Evolutionary conservation across 2,329 filamentous ascomycete genomes (phyloP), one percentile per base, ranked within the genome.

Genomic region (Grosmannia serpens): DNA sequence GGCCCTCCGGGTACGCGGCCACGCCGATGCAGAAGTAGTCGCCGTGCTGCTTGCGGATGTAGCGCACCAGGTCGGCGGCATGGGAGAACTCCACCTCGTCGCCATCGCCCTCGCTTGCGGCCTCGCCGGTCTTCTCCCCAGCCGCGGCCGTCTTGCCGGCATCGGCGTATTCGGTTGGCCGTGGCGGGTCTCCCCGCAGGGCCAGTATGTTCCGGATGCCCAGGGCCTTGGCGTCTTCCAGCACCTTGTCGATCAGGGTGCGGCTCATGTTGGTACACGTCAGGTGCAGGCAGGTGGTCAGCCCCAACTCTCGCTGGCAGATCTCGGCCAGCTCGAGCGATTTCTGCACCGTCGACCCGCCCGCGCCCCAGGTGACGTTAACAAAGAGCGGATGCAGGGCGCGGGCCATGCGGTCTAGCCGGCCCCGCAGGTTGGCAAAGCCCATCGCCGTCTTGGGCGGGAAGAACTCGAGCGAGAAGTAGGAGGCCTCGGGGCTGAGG

Each of bases 381-480:
- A 99, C 89, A 69, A 99, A 99, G 52, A 97, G 81, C 50, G 94
- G 94, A 17, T 89, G 87, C 60, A 99, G 79, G 17, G 90, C 91
- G 63, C 89, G 85, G 55, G 94, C 86, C 94, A 99, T 97, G 70
- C 94, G 90, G 71, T 95, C 88, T 60, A 99, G 84, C 69, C 94
- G 91, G 64, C 89, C 88, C 70, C 92, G 88, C 58, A 99, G 84
- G 72, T 99, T 99, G 49, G 62, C 62, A 57, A 64, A 63, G 64
- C 94, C 94, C 85, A 95, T 96, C 62, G 87, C 81, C 53, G 94
- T 99, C 78, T 97, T 99, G 63, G 94, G 94, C 65, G 94, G 94
- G 76, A 99, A 99, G 83, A 99, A 99, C 76, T 99, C 94, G 73
- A 97, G 86, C 53, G 94, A 97, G 75, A 96, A 95, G 78, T 94